phyloP scores from a whole-genome alignment of 164 flowering plant genomes.

The Piper betle region DNA sequence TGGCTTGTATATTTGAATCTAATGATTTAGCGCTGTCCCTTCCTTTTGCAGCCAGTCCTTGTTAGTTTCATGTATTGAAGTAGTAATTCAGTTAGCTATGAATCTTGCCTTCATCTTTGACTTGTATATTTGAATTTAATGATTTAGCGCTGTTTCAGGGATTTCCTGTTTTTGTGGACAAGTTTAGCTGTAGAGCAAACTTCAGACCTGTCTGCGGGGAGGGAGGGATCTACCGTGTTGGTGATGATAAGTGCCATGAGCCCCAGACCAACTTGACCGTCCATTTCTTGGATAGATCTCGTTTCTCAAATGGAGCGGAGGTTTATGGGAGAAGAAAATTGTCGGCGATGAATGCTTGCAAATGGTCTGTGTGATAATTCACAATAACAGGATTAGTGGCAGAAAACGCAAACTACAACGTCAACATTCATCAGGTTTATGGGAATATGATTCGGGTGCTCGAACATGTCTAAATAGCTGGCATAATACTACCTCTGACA shows the following conservation, averaged over 20 bases:
- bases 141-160: constrained; percentile 32
- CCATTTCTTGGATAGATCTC: constrained; percentile 67
- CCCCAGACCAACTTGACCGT: constrained; percentile 67
- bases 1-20: not conserved
- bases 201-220: constrained; percentile 82
- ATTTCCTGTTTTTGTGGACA: constrained; percentile 66
- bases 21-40: too few species aligned
- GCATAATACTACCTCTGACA: constrained; percentile 9
- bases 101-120: not conserved
- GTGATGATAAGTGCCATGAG: constrained; percentile 60
- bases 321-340: constrained; percentile 50
- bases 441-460: constrained; percentile 65
- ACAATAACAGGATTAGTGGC: constrained; percentile 89
- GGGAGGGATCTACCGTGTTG: constrained; percentile 56
- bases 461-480: constrained; percentile 62
- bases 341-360: constrained; percentile 42
- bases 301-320: constrained; percentile 86
- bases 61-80: too few species aligned
- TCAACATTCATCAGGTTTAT: constrained; percentile 61
- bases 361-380: constrained; percentile 62
- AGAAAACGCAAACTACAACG: constrained; percentile 68
- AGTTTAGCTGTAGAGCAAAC: constrained; percentile 16
- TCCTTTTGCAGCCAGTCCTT: too few species aligned
- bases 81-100: too few species aligned
- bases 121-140: not conserved